Evolutionary conservation across 169 alveolate species (phyloP).

Genomic region (Neospora caninum): DNA sequence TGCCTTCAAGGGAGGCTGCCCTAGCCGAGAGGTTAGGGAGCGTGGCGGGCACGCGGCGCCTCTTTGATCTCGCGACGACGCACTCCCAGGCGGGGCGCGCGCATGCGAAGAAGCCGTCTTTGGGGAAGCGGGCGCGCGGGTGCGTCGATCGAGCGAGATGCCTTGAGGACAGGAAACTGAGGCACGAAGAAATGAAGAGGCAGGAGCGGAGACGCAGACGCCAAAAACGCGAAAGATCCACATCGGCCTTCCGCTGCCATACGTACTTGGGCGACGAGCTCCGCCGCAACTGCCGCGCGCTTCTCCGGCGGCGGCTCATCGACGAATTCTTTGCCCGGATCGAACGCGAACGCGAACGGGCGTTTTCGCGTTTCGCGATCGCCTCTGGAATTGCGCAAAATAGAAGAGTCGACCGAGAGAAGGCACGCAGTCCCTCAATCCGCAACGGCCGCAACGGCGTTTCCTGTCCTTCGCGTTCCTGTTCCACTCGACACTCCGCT

Average conservation of each 20-base stretch:
- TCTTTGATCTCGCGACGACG: not conserved
- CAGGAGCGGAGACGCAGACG: not conserved
- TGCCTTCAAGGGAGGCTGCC: not conserved
- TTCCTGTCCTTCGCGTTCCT: too few species aligned
- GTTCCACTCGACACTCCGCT: too few species aligned
- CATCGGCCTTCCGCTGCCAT: not conserved
- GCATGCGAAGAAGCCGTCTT: not conserved
- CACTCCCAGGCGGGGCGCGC: not conserved
- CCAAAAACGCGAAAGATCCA: not conserved
- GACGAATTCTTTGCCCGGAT: not conserved
- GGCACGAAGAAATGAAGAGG: not conserved
- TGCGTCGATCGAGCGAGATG: not conserved
- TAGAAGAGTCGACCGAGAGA: too few species aligned
- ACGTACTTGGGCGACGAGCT: constrained; percentile 25
- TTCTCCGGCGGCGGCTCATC: not conserved
- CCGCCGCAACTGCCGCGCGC: not conserved
- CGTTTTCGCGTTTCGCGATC: too few species aligned
- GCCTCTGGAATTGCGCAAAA: too few species aligned
- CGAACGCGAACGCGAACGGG: too few species aligned
- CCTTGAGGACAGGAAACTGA: not conserved
- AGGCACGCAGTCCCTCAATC: too few species aligned
- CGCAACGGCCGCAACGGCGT: too few species aligned
- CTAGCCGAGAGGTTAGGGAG: not conserved
- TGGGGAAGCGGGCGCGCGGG: not conserved
- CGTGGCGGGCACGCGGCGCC: not conserved